These are phyloP conservation scores for Bryoglossum gracile DNA, from an alignment of 495 filamentous ascomycete genomes.

Conservation along the genomic window DNA sequence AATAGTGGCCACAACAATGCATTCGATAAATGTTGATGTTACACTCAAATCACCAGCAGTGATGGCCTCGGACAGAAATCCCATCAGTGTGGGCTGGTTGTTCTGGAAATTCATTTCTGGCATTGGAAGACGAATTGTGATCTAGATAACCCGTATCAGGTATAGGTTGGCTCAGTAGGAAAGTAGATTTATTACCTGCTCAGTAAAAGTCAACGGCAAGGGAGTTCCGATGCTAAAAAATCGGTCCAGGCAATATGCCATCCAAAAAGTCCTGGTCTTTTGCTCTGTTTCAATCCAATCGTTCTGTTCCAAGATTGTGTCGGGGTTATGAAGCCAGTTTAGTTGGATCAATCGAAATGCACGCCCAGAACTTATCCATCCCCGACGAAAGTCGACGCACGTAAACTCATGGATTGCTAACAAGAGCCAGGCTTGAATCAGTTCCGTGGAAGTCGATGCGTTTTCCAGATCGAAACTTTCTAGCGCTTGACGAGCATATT, in stretches of 20 bases:
- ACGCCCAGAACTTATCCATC: constrained; percentile 47
- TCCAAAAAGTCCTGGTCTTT: constrained; percentile 47
- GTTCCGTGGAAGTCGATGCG: constrained; percentile 31
- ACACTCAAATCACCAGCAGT: too few species aligned
- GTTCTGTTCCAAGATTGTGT: constrained; percentile 33
- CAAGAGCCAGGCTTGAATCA: constrained; percentile 49
- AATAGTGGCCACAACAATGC: neutral
- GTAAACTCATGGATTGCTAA: constrained; percentile 46
- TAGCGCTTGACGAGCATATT: constrained; percentile 41
- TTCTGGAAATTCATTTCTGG: neutral
- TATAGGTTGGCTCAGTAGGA: neutral
- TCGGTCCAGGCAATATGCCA: constrained; percentile 47
- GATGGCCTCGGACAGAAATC: neutral
- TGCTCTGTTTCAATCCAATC: constrained; percentile 35
- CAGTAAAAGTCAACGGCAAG: constrained; percentile 42
- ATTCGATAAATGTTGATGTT: neutral
- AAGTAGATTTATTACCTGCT: constrained; percentile 38
- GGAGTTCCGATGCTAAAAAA: constrained; percentile 42
- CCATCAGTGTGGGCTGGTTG: neutral
- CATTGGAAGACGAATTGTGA: neutral
- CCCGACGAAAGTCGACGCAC: constrained; percentile 38
- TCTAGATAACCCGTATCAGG: neutral
- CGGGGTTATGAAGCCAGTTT: constrained; percentile 42
- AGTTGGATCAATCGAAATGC: constrained; percentile 47
- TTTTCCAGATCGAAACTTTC: constrained; percentile 30